These are phyloP conservation scores for Pochonia chlamydosporia DNA, from an alignment of 2,329 filamentous ascomycete genomes.

Conservation along the genomic window DNA sequence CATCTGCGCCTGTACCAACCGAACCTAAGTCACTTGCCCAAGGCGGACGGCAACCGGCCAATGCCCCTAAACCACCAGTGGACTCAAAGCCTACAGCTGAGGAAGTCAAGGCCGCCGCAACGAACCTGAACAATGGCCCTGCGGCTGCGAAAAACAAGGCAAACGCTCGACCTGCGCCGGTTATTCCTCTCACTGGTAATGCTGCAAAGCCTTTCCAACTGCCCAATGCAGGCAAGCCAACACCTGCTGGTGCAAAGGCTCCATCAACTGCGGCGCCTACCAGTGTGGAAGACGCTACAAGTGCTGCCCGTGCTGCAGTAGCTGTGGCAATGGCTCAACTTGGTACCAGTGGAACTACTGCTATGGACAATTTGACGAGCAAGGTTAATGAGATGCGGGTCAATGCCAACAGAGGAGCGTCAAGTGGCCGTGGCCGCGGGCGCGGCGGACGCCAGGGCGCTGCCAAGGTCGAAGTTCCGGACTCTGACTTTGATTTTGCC, in stretches of 20 bases:
- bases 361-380: conserved; percentile 65
- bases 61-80: conserved; percentile 57
- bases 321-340: conserved; percentile 75
- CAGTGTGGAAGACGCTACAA: conserved; percentile 60
- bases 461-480: conserved; percentile 79
- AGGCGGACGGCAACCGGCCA: conserved; percentile 37
- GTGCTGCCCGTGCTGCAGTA: conserved; percentile 71
- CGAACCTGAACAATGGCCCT: conserved; percentile 32
- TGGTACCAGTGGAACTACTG: conserved; percentile 35
- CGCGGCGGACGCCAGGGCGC: conserved; percentile 39
- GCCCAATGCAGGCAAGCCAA: conserved; percentile 20
- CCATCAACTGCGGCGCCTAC: conserved; percentile 27
- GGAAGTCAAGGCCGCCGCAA: conserved; percentile 38
- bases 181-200: conserved; percentile 55
- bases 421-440: conserved; percentile 44
- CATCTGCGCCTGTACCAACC: conserved; percentile 38
- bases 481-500: conserved; percentile 89
- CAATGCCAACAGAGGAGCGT: conserved; percentile 47
- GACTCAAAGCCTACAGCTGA: conserved; percentile 60
- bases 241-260: conserved; percentile 29
- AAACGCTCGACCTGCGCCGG: conserved; percentile 54
- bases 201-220: conserved; percentile 31
- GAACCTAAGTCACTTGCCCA: conserved; percentile 49
- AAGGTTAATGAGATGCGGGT: conserved; percentile 74
- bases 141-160: conserved; percentile 24